phyloP scores from a whole-genome alignment of 2,329 filamentous ascomycete genomes.

The Xylariaceae sp. region DNA sequence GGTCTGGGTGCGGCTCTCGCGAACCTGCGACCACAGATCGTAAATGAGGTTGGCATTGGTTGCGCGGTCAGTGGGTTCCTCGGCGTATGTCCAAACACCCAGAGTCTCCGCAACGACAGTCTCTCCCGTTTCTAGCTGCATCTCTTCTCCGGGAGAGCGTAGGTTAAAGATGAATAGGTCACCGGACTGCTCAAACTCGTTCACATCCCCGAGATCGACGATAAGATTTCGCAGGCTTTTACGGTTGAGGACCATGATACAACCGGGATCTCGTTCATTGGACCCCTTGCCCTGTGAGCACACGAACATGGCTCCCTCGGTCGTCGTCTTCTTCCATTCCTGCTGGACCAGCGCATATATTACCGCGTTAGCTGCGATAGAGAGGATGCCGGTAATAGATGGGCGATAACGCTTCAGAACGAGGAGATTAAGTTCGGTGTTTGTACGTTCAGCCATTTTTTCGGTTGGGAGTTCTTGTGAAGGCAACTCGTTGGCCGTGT shows the following conservation, averaged over 20 bases:
- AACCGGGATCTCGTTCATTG: conserved; percentile 38
- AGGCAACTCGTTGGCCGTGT: conserved; percentile 48
- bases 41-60: conserved; percentile 26
- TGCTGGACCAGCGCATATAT: conserved; percentile 66
- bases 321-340: conserved; percentile 78
- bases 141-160: conserved; percentile 23
- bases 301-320: conserved; percentile 86
- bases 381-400: conserved; percentile 65
- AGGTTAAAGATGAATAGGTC: conserved; percentile 50
- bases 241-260: conserved; percentile 69
- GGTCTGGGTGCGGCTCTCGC: conserved; percentile 17
- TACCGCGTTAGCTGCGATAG: conserved; percentile 78
- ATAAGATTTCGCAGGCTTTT: conserved; percentile 66
- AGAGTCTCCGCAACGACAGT: conserved; percentile 20
- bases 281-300: conserved; percentile 52
- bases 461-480: conserved; percentile 39
- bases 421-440: conserved; percentile 79
- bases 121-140: conserved; percentile 24
- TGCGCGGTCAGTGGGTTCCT: conserved; percentile 24
- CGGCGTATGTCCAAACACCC: conserved; percentile 28
- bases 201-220: conserved; percentile 56
- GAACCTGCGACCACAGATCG: conserved; percentile 28
- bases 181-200: conserved; percentile 57
- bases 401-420: conserved; percentile 80
- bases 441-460: conserved; percentile 59